Evolutionary conservation across 1,284 basidiomycete species (phyloP).

Genomic region (Trichosporon sp.): DNA sequence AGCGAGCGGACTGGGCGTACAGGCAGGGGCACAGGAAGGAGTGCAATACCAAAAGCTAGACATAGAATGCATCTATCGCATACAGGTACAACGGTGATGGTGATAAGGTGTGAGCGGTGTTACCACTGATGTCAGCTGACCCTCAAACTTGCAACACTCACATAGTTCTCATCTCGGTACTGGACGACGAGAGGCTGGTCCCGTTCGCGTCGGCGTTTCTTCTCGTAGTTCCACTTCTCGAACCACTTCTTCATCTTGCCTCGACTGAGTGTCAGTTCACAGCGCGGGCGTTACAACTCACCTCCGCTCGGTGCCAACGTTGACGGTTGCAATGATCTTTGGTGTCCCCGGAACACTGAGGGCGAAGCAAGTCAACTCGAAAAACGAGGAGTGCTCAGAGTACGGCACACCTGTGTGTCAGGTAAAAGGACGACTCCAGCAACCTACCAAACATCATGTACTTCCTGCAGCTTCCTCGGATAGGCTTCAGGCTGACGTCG

Average conservation of each 20-base stretch:
- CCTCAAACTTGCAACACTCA: conserved; percentile 32
- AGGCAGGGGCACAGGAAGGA: conserved; percentile 46
- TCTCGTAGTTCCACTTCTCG: conserved; percentile 79
- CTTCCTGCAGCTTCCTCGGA: conserved; percentile 69
- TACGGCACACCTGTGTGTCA: conserved; percentile 72
- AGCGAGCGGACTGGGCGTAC: conserved; percentile 49
- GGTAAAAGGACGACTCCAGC: background rate
- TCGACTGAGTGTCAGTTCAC: conserved; percentile 56
- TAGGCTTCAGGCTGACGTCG: conserved; percentile 67
- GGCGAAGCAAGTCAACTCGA: conserved; percentile 90
- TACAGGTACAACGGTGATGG: background rate
- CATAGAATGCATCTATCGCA: conserved; percentile 9
- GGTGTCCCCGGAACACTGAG: conserved; percentile 75
- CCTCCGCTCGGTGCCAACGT: conserved; percentile 76
- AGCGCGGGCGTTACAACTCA: conserved; percentile 33
- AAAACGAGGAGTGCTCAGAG: conserved; percentile 93
- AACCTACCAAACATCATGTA: conserved; percentile 71
- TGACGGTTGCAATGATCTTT: conserved; percentile 91
- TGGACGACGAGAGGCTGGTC: conserved; percentile 61
- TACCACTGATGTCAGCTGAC: conserved; percentile 23
- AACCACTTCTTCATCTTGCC: conserved; percentile 81
- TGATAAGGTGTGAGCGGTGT: background rate
- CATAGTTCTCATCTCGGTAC: conserved; percentile 60
- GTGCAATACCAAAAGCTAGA: conserved; percentile 32
- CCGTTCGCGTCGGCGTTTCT: conserved; percentile 63